A percentile compares a stretch with the other conserved stretches of the same genome.
Conservation (phyloP, 345 rosid genomes). For the Eucalyptus sp. region DNA sequence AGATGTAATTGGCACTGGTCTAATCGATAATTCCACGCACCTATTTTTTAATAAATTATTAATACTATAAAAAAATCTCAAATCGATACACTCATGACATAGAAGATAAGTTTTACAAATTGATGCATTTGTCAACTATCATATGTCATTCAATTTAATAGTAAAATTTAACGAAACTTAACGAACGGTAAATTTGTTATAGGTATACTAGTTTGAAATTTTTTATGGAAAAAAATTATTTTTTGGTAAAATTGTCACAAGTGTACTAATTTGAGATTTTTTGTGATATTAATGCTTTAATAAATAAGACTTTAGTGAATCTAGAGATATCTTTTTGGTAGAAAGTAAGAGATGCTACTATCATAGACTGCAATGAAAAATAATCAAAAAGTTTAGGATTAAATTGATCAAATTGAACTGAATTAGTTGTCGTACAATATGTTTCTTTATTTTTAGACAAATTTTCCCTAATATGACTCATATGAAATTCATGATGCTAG, state of each 20-base stretch:
- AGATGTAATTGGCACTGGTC: background rate
- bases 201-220: accelerated
- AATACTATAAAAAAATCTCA: accelerated
- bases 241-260: accelerated
- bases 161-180: too few species aligned
- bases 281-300: accelerated
- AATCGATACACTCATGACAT: accelerated
- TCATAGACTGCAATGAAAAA: background rate
- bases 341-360: background rate
- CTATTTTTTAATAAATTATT: too few species aligned
- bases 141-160: accelerated
- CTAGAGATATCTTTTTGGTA: background rate
- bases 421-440: accelerated
- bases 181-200: accelerated
- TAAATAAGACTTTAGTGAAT: background rate
- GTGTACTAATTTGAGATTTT: too few species aligned
- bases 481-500: background rate
- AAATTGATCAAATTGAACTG: accelerated
- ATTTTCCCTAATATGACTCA: background rate
- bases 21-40: accelerated
- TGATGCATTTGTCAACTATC: accelerated
- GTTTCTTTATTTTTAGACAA: accelerated
- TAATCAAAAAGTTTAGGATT: accelerated
- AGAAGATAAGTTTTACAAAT: accelerated
- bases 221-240: too few species aligned